These are phyloP conservation scores for Fusarium fujikuroi DNA, from an alignment of 2,329 filamentous ascomycete genomes.

Conservation along the genomic window DNA sequence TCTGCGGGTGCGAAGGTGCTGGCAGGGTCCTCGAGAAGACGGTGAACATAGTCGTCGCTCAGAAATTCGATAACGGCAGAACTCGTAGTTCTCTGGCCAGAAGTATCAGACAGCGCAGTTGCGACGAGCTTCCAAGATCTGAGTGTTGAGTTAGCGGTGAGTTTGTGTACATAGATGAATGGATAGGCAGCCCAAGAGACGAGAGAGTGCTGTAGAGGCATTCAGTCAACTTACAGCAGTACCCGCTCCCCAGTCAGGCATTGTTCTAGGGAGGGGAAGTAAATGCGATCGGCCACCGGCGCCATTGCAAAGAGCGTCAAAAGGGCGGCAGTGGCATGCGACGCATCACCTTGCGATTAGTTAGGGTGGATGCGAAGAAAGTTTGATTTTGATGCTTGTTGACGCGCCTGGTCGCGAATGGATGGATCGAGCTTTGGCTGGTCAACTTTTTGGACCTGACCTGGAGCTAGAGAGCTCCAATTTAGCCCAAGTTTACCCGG, in stretches of 20 bases:
- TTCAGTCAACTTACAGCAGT: conserved; percentile 73
- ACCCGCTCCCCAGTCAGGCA: conserved; percentile 84
- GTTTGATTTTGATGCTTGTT: conserved; percentile 42
- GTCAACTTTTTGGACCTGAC: conserved; percentile 45
- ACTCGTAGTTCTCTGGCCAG: conserved; percentile 64
- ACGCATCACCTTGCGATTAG: conserved; percentile 51
- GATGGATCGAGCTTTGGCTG: conserved; percentile 43
- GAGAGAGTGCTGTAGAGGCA: background rate
- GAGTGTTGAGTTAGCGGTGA: conserved; percentile 38
- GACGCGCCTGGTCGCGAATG: conserved; percentile 49
- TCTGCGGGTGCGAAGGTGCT: conserved; percentile 73
- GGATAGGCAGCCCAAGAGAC: conserved; percentile 15
- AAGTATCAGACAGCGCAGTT: conserved; percentile 65
- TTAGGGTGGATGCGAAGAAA: conserved; percentile 38
- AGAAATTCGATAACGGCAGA: conserved; percentile 74
- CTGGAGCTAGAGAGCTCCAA: conserved; percentile 38
- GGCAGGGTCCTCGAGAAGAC: conserved; percentile 75
- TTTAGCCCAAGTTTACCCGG: conserved; percentile 44
- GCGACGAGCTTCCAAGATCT: conserved; percentile 73
- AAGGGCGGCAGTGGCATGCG: conserved; percentile 52
- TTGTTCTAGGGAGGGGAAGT: conserved; percentile 86
- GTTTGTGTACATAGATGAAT: conserved; percentile 14
- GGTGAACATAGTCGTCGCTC: conserved; percentile 73
- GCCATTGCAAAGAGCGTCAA: conserved; percentile 73
- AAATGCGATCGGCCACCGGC: conserved; percentile 74